Evolutionary conservation across 2,329 filamentous ascomycete genomes (phyloP), one percentile per base, ranked within the genome.

Genomic region (Aspergillus uvarum): DNA sequence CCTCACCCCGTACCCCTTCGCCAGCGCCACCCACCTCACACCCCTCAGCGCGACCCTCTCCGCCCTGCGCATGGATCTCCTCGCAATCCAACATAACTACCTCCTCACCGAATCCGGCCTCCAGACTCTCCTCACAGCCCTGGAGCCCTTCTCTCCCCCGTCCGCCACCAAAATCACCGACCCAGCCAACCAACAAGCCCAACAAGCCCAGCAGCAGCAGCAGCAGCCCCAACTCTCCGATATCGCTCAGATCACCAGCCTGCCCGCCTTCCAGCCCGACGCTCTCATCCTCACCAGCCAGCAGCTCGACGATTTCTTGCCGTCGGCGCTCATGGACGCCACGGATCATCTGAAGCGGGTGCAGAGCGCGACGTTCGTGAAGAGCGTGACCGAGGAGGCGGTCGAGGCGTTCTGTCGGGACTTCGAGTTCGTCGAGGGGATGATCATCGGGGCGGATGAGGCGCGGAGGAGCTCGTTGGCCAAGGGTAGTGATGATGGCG

Each of bases 301-400:
- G 68, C 84, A 83, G 47, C 81, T 99, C 6, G 95, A 99, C 70
- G 88, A 92, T 62, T 99, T 98, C 77, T 80, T 99, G 24, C 93
- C 95, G 0, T 96, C 92, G 1, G 95, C 94, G 2, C 82, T 96
- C 31, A 94, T 97, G 82, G 95, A 99, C 72, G 93, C 93, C 2
- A 87, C 91, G 67, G 90, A 95, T 54, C 91, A 92, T 61, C 76
- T 98, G 26, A 89, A 88, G 64, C 81, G 85, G 47, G 78, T 99
- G 1, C 87, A 89, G 63, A 90, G 91, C 68, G 85, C 89, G 1
- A 82, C 82, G 11, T 78, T 96, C 59, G 89, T 89, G 14, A 85
- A 91, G 51, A 82, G 87, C 51, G 85, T 96, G 52, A 95, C 91
- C 0, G 91, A 96, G 68, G 86, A 90, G 64, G 94, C 93, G 0